Conservation (phyloP, 495 filamentous ascomycete genomes). For the Physcia stellaris region DNA sequence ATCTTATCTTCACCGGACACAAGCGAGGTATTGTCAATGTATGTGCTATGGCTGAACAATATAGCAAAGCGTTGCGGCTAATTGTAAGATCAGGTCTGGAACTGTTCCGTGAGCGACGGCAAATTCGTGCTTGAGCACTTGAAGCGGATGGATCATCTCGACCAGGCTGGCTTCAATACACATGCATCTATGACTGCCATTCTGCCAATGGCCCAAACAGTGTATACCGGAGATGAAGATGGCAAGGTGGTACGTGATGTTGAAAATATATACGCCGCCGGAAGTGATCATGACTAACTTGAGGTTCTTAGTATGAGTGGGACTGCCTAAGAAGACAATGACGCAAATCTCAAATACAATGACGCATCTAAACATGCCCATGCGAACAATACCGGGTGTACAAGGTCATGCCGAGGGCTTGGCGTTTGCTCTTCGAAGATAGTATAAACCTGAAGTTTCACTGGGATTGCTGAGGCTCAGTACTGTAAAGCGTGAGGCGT, state of each 20-base stretch:
- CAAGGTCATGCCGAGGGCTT: too few relatives aligned
- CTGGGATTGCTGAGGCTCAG: too few relatives aligned
- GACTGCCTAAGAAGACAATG: slow-evolving; percentile 54
- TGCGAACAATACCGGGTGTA: too few relatives aligned
- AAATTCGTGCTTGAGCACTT: slow-evolving; percentile 48
- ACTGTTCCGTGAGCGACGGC: slow-evolving; percentile 35
- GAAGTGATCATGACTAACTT: slow-evolving; percentile 1
- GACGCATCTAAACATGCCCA: too few relatives aligned
- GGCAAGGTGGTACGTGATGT: slow-evolving; percentile 55
- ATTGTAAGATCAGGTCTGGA: slow-evolving; percentile 32
- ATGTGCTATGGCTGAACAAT: slow-evolving; percentile 1
- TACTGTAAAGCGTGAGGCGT: too few relatives aligned
- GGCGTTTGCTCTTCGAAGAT: too few relatives aligned
- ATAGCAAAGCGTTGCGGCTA: background rate
- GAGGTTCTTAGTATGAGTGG: slow-evolving; percentile 61
- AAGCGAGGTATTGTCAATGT: slow-evolving; percentile 70
- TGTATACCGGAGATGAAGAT: slow-evolving; percentile 89
- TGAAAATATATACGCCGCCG: background rate
- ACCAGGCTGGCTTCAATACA: slow-evolving; percentile 67
- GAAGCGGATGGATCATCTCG: slow-evolving; percentile 71
- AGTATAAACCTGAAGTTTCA: too few relatives aligned
- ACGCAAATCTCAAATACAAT: background rate
- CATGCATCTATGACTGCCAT: slow-evolving; percentile 78
- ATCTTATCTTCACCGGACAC: slow-evolving; percentile 82
- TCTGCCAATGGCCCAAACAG: slow-evolving; percentile 62